Percentiles rank a stretch among this genome's conserved stretches.
Evolutionary conservation across 495 filamentous ascomycete species (phyloP).

Genomic region (Annulohypoxylon maeteangense): DNA sequence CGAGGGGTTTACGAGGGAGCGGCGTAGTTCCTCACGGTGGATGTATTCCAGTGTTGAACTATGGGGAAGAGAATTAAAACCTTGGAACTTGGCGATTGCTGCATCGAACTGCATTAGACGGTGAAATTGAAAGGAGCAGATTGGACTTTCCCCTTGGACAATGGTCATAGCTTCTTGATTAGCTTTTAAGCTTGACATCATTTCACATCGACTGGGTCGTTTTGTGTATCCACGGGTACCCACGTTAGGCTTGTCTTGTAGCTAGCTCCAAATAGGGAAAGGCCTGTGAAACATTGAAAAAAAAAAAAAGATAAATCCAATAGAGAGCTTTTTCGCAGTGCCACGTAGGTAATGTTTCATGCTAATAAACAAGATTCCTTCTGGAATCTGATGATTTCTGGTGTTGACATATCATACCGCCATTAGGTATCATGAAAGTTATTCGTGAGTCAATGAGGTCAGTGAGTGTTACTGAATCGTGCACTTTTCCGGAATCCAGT

Average conservation of each 20-base stretch:
- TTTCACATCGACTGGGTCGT: constrained; percentile 4
- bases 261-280: background rate
- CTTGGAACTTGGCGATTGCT: background rate
- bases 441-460: background rate
- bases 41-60: background rate
- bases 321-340: background rate
- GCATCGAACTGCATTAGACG: background rate
- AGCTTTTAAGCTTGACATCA: constrained; percentile 15
- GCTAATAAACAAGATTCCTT: constrained; percentile 14
- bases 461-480: background rate
- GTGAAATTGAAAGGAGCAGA: constrained; percentile 3
- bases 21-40: background rate
- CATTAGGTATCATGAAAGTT: background rate
- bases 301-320: background rate
- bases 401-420: background rate
- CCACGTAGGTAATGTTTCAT: constrained; percentile 19
- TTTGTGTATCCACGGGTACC: constrained; percentile 8
- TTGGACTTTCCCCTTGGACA: background rate
- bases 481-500: background rate
- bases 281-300: constrained; percentile 5
- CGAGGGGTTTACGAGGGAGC: background rate
- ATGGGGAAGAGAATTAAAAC: background rate
- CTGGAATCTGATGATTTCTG: background rate
- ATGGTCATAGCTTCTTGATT: constrained; percentile 12
- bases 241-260: constrained; percentile 2